Evolutionary conservation across 1,139 yeast species (phyloP).

Genomic region (Geotrichum cucujoidarum): DNA sequence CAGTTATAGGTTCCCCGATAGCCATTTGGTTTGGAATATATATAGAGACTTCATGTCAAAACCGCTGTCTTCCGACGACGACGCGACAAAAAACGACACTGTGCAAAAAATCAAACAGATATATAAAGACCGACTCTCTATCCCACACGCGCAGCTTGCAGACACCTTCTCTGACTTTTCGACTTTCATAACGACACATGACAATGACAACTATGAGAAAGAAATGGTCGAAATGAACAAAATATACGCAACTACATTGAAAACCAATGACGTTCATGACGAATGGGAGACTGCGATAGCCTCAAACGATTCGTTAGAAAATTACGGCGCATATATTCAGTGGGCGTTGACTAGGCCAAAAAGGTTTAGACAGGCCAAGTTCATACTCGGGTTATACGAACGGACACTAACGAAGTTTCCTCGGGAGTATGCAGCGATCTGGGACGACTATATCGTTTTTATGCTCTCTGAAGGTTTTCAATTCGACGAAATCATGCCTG

Average conservation of each 20-base stretch:
- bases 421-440: constrained; percentile 25
- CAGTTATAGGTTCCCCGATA: constrained; percentile 38
- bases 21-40: constrained; percentile 40
- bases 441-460: constrained; percentile 33
- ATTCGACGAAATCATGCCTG: constrained; percentile 10
- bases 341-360: constrained; percentile 28
- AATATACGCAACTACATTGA: constrained; percentile 36
- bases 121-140: constrained; percentile 39
- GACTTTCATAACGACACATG: constrained; percentile 39
- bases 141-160: constrained; percentile 44
- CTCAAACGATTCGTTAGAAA: constrained; percentile 21
- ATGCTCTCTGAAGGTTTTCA: constrained; percentile 6
- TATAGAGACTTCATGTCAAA: constrained; percentile 23
- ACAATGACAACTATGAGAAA: constrained; percentile 38
- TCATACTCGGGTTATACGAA: constrained; percentile 26
- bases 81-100: constrained; percentile 16
- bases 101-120: constrained; percentile 29
- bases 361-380: constrained; percentile 17
- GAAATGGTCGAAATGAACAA: constrained; percentile 42
- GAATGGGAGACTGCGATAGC: constrained; percentile 26
- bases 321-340: constrained; percentile 34
- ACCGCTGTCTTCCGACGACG: constrained; percentile 14
- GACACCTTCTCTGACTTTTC: constrained; percentile 46
- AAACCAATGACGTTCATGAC: constrained; percentile 24
- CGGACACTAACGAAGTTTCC: constrained; percentile 26